Base-by-base conservation (phyloP, 2,329 filamentous ascomycete species). In the Periglandula ipomoeae region DNA sequence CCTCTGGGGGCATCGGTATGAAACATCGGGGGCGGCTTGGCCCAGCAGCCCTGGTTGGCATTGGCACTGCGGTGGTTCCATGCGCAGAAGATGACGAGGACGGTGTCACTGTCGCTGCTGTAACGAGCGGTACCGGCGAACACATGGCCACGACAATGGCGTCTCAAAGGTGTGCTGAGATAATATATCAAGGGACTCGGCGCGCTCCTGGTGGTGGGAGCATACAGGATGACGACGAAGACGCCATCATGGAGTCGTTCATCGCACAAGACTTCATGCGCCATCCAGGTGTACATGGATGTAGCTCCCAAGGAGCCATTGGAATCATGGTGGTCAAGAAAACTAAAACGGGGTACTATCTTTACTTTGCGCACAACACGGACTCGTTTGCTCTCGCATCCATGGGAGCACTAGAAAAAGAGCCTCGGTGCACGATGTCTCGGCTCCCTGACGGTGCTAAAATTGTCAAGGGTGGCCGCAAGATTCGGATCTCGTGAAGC, bases 141-240 rank as follows among this genome's bases (percentile, higher is more conserved):
- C 93, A 98, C 63, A 98, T 98, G 86, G 87, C 89, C 32, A 96
- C 91, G 0, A 94, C 90, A 0, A 85, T 94, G 76, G 91, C 93
- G 10, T 90, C 93, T 6, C 83, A 85, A 50, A 84, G 85, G 48
- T 95, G 89, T 62, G 89, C 90, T 1, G 86, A 91, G 55, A 81
- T 93, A 41, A 75, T 98, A 23, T 95, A 89, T 61, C 79, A 84
- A 55, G 79, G 75, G 56, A 84, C 75, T 44, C 78, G 74, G 60
- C 82, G 79, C 55, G 76, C 70, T 2, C 68, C 66, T 44, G 76
- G 72, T 15, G 88, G 88, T 6, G 65, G 66, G 7, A 80, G 86
- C 53, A 71, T 86, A 15, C 66, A 75, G 10, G 84, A 85, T 13
- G 80, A 81, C 15, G 87, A 95, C 55, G 90, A 97, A 56, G 84